A percentile compares a stretch with the other conserved stretches of the same genome.
phyloP scores from a whole-genome alignment of 306 rosid species.

The Corylus avellana region DNA sequence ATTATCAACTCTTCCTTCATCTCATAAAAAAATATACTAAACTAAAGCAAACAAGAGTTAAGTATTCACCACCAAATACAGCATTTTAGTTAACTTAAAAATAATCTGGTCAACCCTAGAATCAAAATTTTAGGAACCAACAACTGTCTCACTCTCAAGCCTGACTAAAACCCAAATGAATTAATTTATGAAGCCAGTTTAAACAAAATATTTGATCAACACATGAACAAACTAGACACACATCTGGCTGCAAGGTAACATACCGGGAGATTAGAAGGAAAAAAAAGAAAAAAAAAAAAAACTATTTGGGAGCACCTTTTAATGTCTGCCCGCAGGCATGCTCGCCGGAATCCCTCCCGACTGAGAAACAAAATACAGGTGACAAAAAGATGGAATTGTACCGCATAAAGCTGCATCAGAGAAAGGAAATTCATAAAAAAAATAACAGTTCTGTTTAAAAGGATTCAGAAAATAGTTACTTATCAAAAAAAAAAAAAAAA shows the following conservation, averaged over 20 bases:
- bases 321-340: conserved; percentile 82
- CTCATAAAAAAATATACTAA: not conserved
- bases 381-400: conserved; percentile 88
- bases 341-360: conserved; percentile 95
- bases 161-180: not conserved
- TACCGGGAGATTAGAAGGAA: not conserved
- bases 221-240: not conserved
- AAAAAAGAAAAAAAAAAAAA: not conserved
- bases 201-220: not conserved
- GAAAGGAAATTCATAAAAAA: not conserved
- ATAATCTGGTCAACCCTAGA: not conserved
- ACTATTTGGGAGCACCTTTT: conserved; percentile 46
- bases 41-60: not conserved
- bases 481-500: no score
- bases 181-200: not conserved
- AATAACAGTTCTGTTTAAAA: not conserved
- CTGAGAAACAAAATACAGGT: conserved; percentile 91
- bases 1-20: not conserved
- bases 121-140: not conserved
- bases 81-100: not conserved
- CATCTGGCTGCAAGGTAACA: not conserved
- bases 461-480: not conserved
- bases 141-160: not conserved
- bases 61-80: not conserved
- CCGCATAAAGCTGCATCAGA: conserved; percentile 73